A percentile compares a stretch with the other conserved stretches of the same genome.
Evolutionary conservation across 305 asterid species (phyloP).

Genomic region (Withania somnifera): DNA sequence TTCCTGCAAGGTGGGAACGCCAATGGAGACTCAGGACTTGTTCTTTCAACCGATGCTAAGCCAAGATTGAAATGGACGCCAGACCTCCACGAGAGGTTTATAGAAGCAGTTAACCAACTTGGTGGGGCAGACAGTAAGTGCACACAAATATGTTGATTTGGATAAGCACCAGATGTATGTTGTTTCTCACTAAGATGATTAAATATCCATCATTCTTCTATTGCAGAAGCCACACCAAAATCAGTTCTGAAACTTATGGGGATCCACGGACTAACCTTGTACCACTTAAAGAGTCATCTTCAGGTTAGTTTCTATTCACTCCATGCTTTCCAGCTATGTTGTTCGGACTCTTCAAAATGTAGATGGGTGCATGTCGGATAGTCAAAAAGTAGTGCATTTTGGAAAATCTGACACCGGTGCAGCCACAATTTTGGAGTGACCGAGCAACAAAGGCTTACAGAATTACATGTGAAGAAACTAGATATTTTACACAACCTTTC

Average conservation of each 20-base stretch:
- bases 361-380: no score
- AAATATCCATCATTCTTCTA: constrained; percentile 11
- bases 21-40: constrained; percentile 77
- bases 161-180: constrained; percentile 2
- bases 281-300: constrained; percentile 98
- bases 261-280: constrained; percentile 85
- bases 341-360: no score
- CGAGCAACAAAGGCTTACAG: background rate
- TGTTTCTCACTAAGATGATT: constrained; percentile 16
- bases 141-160: constrained; percentile 2
- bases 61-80: constrained; percentile 98
- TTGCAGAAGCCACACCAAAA: constrained; percentile 98
- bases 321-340: background rate
- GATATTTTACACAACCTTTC: background rate
- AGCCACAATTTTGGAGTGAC: no score
- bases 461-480: background rate
- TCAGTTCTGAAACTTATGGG: constrained; percentile 98
- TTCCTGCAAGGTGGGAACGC: constrained; percentile 57
- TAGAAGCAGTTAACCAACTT: constrained; percentile 92
- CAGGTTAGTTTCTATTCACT: constrained; percentile 46
- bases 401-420: no score
- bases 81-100: constrained; percentile 85
- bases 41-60: constrained; percentile 95
- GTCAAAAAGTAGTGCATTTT: no score
- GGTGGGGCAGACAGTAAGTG: constrained; percentile 99